Percentiles rank a stretch among this genome's conserved stretches.
Conservation (phyloP, 2,329 filamentous ascomycete genomes). For the Talaromyces sp. region DNA sequence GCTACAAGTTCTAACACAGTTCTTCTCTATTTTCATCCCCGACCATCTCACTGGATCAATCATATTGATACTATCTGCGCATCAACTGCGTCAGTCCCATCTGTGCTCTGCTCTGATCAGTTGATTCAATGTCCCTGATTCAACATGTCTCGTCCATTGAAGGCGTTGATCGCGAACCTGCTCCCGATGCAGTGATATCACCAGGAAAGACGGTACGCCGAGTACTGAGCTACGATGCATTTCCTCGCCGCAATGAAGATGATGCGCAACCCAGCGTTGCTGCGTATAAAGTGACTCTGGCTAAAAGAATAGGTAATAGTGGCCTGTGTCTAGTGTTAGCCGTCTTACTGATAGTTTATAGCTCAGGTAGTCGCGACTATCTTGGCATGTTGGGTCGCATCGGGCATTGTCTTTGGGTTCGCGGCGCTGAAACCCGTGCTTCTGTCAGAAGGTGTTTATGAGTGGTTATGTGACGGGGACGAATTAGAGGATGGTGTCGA, state of each 20-base stretch:
- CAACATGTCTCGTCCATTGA: slow-evolving; percentile 49
- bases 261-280: slow-evolving; percentile 43
- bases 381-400: slow-evolving; percentile 68
- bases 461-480: slow-evolving; percentile 54
- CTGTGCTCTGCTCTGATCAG: not conserved
- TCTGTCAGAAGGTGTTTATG: slow-evolving; percentile 68
- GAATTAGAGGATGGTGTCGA: slow-evolving; percentile 45
- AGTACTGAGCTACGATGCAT: slow-evolving; percentile 46
- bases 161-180: slow-evolving; percentile 42
- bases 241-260: slow-evolving; percentile 36
- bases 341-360: slow-evolving; percentile 13
- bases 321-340: not conserved
- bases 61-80: not conserved
- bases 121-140: slow-evolving; percentile 46
- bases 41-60: not conserved
- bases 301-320: slow-evolving; percentile 28
- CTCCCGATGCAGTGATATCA: slow-evolving; percentile 18
- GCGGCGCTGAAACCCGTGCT: slow-evolving; percentile 77
- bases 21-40: not conserved
- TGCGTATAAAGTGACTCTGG: slow-evolving; percentile 46
- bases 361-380: slow-evolving; percentile 62
- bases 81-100: not conserved
- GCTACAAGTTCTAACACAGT: not conserved
- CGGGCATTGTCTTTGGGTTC: slow-evolving; percentile 78
- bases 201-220: slow-evolving; percentile 31